Evolutionary conservation across 2,329 filamentous ascomycete genomes (phyloP).

Genomic region (Westerdykella sp.): DNA sequence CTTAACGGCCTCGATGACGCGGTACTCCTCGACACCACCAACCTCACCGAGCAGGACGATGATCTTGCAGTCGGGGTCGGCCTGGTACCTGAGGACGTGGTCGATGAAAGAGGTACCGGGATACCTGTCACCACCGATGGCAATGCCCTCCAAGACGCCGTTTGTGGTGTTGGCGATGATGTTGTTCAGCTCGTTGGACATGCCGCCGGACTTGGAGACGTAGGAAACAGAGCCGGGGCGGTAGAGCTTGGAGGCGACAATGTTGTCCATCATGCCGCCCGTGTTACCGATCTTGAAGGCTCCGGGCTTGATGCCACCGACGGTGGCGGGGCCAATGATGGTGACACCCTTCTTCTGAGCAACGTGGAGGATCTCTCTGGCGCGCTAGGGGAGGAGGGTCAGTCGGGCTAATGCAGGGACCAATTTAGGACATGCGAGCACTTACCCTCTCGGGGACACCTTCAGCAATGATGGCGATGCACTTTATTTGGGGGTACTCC

Average conservation of each 20-base stretch:
- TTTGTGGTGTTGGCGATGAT: conserved; percentile 95
- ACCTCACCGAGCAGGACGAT: conserved; percentile 94
- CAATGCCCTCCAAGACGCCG: conserved; percentile 97
- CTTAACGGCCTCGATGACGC: conserved; percentile 97
- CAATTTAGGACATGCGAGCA: conserved; percentile 18
- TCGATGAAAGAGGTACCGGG: conserved; percentile 99
- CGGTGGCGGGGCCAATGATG: conserved; percentile 96
- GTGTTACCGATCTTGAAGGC: conserved; percentile 99
- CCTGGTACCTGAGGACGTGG: conserved; percentile 93
- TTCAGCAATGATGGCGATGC: conserved; percentile 98
- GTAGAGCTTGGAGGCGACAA: conserved; percentile 99
- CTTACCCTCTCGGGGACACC: conserved; percentile 95
- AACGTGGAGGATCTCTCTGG: conserved; percentile 94
- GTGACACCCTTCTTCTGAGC: conserved; percentile 98
- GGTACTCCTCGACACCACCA: conserved; percentile 99
- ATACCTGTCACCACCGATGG: conserved; percentile 98
- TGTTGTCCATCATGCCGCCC: conserved; percentile 99
- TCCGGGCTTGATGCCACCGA: conserved; percentile 98
- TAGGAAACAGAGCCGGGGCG: conserved; percentile 98
- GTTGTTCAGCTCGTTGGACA: conserved; percentile 99
- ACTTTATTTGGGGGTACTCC: conserved; percentile 94
- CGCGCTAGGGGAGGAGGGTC: conserved; percentile 55
- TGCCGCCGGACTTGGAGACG: conserved; percentile 99
- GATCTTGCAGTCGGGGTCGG: conserved; percentile 96
- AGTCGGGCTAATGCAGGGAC: neutral